Evolutionary conservation across 345 rosid species (phyloP), one percentile per base, ranked within the genome.

Genomic region (Trapa bicornis): DNA sequence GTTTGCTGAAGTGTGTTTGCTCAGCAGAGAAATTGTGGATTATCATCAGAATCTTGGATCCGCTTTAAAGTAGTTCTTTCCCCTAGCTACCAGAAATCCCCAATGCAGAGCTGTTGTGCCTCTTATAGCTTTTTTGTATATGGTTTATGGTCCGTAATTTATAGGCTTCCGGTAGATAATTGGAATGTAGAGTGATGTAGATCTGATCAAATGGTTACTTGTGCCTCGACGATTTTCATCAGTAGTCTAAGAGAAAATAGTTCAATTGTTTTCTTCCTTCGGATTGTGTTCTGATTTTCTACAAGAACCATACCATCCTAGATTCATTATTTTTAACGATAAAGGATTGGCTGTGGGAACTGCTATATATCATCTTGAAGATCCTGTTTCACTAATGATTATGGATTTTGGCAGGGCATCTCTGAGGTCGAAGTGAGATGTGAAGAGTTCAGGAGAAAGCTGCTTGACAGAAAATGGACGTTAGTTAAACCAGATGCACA

Each of bases 391-490:
- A 50, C 43, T 43, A 12, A 6, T 65, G 41, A 37, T 47, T 38
- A 67, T 62, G 33, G 14, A 58, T 60, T 45, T 69, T 0, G 66
- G 11, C 74, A 88, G 97, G 69, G 67, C 9, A 67, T 62, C 47
- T 38, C 82, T 41, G 72, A 64, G 10, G 63, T 75, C 16, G 72
- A 78, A 75, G 56, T 67, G 57, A 76, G 67, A 6, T 75, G 77
- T 33, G 74, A 75, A 67, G 80, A 78, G 61, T 73, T 77, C 54
- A 11, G 80, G 61, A 70, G 79, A 5, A 84, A 72, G 67, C 71
- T 92, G 77, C 91, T 89, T 12, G 79, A 83, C 54, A 81, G 97
- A 66, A 88, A 70, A 68, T 89, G 98, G 97, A 76, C 82, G 66
- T 69, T 89, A 73, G 78, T 3, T 2, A 72, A 58, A n/a, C 91